Evolutionary conservation across 2,329 filamentous ascomycete genomes (phyloP), one percentile per base, ranked within the genome.

Genomic region (Aspergillus nomiae): DNA sequence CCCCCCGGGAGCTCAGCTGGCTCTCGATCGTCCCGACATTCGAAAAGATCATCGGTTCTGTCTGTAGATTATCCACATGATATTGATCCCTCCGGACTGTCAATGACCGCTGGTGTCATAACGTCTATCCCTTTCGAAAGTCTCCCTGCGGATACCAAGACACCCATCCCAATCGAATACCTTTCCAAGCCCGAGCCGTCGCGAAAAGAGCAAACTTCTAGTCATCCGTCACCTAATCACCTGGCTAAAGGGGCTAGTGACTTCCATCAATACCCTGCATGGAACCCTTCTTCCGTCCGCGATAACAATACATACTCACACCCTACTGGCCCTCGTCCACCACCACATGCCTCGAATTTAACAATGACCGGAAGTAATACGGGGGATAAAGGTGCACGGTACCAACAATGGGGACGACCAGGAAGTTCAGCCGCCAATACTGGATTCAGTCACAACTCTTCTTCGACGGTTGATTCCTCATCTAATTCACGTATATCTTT

Each of bases 41-140:
- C 83, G 51, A 88, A 89, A 71, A 86, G 90, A 76, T 90, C 90
- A 7, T 93, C 90, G 43, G 81, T 87, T 68, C 83, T 89, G 68
- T 94, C 91, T 16, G 78, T 92, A 71, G 92, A 94, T 72, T 82
- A 87, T 64, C 86, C 88, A 56, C 81, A 84, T 70, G 89, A 90
- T 61, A 71, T 80, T n/a, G 85, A 88, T 70, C 70, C 75, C 56
- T 80, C 84, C 64, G 89, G 87, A 63, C 80, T 94, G 65, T 90
- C 90, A 73, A 89, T 89, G 81, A 89, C 88, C 74, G 90, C 92
- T 38, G 93, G 92, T 63, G 87, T 94, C 63, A 92, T 97, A 73
- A 92, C 92, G 38, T 90, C 92, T 32, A 94, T 97, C 67, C 92
- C 94, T 36, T 96, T 96, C 81, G 92, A 96, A 70, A 88, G 83